Evolutionary conservation across 2,329 filamentous ascomycete species (phyloP).

Genomic region (Ciborinia camelliae): DNA sequence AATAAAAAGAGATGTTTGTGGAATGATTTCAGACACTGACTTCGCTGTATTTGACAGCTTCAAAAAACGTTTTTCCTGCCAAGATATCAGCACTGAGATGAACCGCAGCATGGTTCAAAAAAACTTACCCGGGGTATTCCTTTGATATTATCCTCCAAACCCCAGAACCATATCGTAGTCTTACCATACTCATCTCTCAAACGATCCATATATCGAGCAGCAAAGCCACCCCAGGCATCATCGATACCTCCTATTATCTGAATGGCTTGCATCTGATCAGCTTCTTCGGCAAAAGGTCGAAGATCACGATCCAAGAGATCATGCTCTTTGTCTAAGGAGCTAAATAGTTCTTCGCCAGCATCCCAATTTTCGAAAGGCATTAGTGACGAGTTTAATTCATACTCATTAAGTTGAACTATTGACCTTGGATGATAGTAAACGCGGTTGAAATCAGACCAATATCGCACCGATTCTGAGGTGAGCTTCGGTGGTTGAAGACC

Average conservation of each 20-base stretch:
- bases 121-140: constrained; percentile 51
- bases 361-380: constrained; percentile 79
- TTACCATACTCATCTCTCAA: constrained; percentile 91
- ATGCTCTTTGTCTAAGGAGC: constrained; percentile 69
- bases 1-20: constrained; percentile 72
- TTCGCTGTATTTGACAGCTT: constrained; percentile 71
- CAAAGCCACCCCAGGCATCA: constrained; percentile 80
- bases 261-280: constrained; percentile 85
- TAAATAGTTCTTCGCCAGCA: constrained; percentile 72
- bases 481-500: constrained; percentile 63
- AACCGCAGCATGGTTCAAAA: constrained; percentile 12
- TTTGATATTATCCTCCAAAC: constrained; percentile 60
- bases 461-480: constrained; percentile 70
- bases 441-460: constrained; percentile 94
- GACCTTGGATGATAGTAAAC: constrained; percentile 91
- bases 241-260: constrained; percentile 71
- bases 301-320: constrained; percentile 90
- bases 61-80: constrained; percentile 58
- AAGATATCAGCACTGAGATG: constrained; percentile 21
- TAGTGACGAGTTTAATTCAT: constrained; percentile 74
- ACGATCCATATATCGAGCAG: constrained; percentile 68
- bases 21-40: constrained; percentile 64
- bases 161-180: constrained; percentile 82
- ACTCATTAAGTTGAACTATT: constrained; percentile 82
- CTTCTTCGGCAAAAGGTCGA: constrained; percentile 85